Conservation (phyloP, 2,329 filamentous ascomycete genomes). For the Colletotrichum shisoi region DNA sequence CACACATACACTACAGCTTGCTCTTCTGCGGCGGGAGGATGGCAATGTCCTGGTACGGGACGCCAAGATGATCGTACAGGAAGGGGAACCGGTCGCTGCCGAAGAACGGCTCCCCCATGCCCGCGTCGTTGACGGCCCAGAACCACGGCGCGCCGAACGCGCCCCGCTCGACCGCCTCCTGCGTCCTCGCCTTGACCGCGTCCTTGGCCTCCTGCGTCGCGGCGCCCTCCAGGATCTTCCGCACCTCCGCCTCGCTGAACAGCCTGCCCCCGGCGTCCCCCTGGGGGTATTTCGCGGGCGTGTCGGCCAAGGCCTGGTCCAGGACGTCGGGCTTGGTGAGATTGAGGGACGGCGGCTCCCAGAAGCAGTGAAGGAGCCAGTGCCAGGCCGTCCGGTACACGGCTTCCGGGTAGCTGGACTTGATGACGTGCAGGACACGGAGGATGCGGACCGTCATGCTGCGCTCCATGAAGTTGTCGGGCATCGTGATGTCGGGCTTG, state of each 20-base stretch:
- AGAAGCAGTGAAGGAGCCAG: slow-evolving; percentile 68
- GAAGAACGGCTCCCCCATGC: slow-evolving; percentile 74
- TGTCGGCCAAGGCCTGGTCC: slow-evolving; percentile 48
- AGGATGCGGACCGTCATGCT: slow-evolving; percentile 64
- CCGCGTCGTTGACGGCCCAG: slow-evolving; percentile 67
- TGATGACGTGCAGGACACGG: slow-evolving; percentile 72
- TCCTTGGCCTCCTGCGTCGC: slow-evolving; percentile 56
- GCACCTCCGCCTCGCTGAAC: slow-evolving; percentile 62
- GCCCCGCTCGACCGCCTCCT: slow-evolving; percentile 67
- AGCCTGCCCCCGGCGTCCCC: slow-evolving; percentile 44
- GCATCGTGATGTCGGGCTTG: slow-evolving; percentile 49
- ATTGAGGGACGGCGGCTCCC: slow-evolving; percentile 66
- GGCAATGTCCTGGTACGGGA: slow-evolving; percentile 66
- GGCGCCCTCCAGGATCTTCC: slow-evolving; percentile 63
- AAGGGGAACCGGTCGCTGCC: slow-evolving; percentile 79
- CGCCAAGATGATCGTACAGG: slow-evolving; percentile 70
- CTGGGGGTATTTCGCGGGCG: slow-evolving; percentile 39
- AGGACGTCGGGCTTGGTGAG: slow-evolving; percentile 67
- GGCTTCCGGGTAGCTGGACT: slow-evolving; percentile 59
- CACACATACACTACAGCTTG: slow-evolving; percentile 19
- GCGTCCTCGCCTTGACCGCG: slow-evolving; percentile 64
- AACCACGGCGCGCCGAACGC: slow-evolving; percentile 83
- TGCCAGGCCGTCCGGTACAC: slow-evolving; percentile 63
- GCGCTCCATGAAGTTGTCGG: slow-evolving; percentile 55
- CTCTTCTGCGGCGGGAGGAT: slow-evolving; percentile 45